Evolutionary conservation across 2,329 filamentous ascomycete genomes (phyloP).

Genomic region (Penicillium freii): DNA sequence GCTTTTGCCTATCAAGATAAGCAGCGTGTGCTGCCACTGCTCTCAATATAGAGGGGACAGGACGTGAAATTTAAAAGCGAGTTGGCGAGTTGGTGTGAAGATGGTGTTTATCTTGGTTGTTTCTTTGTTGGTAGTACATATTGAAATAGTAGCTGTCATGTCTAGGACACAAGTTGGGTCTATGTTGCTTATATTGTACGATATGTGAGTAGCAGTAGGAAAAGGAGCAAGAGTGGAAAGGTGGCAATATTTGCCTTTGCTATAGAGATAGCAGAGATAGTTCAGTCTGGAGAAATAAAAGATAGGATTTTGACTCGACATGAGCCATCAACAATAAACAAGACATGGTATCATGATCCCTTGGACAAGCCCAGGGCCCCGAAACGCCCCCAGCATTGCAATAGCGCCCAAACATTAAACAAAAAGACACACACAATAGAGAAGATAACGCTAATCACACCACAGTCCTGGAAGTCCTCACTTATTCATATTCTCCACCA

Average conservation of each 20-base stretch:
- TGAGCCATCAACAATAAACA: slow-evolving; percentile 2
- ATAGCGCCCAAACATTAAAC: neutral
- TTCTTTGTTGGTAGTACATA: slow-evolving; percentile 17
- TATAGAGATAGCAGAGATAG: neutral
- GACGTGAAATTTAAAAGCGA: slow-evolving; percentile 17
- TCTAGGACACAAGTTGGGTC: neutral
- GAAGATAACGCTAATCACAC: slow-evolving; percentile 6
- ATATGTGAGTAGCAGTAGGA: neutral
- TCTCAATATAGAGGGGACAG: slow-evolving; percentile 19
- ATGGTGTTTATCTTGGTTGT: slow-evolving; percentile 16
- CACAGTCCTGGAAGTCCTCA: slow-evolving; percentile 26
- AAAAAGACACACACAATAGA: slow-evolving; percentile 4
- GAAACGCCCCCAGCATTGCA: slow-evolving; percentile 17
- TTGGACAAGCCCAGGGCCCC: slow-evolving; percentile 7
- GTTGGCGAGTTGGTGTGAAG: slow-evolving; percentile 22
- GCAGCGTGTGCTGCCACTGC: slow-evolving; percentile 9
- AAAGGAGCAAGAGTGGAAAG: neutral
- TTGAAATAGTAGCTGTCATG: slow-evolving; percentile 8
- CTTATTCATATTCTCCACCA: slow-evolving; percentile 48
- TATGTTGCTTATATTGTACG: neutral
- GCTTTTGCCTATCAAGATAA: slow-evolving; percentile 15
- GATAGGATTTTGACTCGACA: neutral
- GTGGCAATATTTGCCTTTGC: neutral
- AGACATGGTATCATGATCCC: slow-evolving; percentile 28
- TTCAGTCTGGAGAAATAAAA: neutral